Base-by-base conservation (phyloP, 257 asterid species). In the Nicotiana benthamiana region DNA sequence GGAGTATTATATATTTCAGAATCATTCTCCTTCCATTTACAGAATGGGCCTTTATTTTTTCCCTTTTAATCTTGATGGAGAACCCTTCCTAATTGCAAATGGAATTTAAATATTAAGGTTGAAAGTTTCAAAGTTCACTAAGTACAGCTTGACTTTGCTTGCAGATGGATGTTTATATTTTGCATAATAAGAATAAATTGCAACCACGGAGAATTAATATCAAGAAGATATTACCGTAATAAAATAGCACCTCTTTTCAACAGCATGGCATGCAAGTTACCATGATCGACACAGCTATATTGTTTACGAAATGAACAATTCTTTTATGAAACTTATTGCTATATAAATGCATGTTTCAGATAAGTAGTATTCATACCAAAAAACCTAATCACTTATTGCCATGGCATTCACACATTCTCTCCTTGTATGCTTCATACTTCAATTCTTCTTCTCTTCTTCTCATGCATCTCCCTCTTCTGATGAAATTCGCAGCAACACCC, bases 401-500 rank as follows among this genome's bases (percentile, higher is more conserved):
- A 72, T 72, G 78, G 60, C 40, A 46, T 24, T 72, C 78, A 43
- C 60, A 46, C 78, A 72, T 46, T 46, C 48, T 28, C 51, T 79
- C 36, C 18, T 60, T 43, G 75, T 18, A 9, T 27, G 12, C 72
- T 62, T 66, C 68, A 3, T 62, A 4, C 51, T 77, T 59, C 68
- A 36, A 3, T 43, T 48, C 75, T 40, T 46, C 16, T 43, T 51
- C 48, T 7, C 26, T 48, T 4, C 40, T 12, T 72, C 78, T 24
- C 40, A 72, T 72, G 9, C 3, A 17, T n/a, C 76, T 36, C 61
- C 57, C 54, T 74, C 81, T 7, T 76, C 85, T 2, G 79, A 82
- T 64, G 59, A 27, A 30, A 68, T 82, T 17, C 84, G 89, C 46
- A 59, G 22, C 60, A n/a, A 22, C 15, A 86, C 89, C 40, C 83